Conservation (phyloP, 345 rosid genomes). For the Hirschfeldia incana region DNA sequence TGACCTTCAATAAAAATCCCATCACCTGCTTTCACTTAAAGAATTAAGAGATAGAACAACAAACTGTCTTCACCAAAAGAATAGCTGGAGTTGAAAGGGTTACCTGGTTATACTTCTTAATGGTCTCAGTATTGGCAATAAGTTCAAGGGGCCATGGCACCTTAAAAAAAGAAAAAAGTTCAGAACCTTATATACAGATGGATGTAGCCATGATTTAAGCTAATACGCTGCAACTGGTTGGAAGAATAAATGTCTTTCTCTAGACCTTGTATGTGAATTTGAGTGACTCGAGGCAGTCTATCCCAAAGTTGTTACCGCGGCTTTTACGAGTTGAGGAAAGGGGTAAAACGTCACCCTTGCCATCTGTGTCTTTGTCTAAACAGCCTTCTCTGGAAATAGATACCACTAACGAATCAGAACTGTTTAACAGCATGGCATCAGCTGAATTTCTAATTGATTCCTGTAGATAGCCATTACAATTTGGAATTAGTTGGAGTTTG, state of each 20-base stretch:
- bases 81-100: constrained; percentile 28
- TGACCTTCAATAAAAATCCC: constrained; percentile 92
- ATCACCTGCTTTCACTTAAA: constrained; percentile 65
- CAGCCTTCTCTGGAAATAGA: constrained; percentile 56
- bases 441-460: constrained; percentile 94
- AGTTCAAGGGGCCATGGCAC: constrained; percentile 99
- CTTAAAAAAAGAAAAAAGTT: constrained; percentile 42
- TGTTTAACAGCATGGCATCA: constrained; percentile 73
- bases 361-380: constrained; percentile 58
- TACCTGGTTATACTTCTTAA: constrained; percentile 95
- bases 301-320: constrained; percentile 56
- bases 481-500: background rate
- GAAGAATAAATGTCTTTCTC: constrained; percentile 24
- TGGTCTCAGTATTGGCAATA: constrained; percentile 81
- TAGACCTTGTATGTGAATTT: constrained; percentile 83
- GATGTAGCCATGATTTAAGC: constrained; percentile 13
- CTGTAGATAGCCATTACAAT: constrained; percentile 46
- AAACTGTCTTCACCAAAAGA: constrained; percentile 9
- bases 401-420: constrained; percentile 85
- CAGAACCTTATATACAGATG: constrained; percentile 7
- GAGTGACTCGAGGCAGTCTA: constrained; percentile 76
- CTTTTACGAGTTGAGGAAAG: constrained; percentile 52
- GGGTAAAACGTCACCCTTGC: constrained; percentile 45
- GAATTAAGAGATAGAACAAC: constrained; percentile 17
- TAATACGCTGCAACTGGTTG: constrained; percentile 15